Percentiles rank a stretch among this genome's conserved stretches.
Evolutionary conservation across 306 rosid species (phyloP).

Genomic region (Trichosanthes cucumerina): DNA sequence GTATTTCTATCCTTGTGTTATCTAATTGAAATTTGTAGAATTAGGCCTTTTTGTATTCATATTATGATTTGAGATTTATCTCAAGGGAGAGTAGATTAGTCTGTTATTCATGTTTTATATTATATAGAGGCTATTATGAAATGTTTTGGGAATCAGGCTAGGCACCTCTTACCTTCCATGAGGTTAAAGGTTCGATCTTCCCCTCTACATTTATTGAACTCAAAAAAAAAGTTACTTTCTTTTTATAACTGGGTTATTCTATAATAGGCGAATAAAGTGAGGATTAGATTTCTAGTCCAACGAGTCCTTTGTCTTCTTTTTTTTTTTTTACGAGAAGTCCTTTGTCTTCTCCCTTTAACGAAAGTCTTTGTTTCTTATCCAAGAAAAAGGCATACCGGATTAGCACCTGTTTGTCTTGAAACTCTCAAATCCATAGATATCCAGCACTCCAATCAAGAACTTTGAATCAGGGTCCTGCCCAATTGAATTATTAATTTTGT

Average conservation of each 20-base stretch:
- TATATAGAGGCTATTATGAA: neutral
- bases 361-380: conserved; percentile 21
- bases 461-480: conserved; percentile 94
- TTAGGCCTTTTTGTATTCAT: no score
- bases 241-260: neutral
- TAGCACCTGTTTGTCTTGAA: conserved; percentile 98
- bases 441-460: conserved; percentile 86
- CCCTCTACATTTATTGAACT: no score
- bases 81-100: neutral
- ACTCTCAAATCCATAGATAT: conserved; percentile 99
- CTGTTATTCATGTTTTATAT: neutral
- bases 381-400: conserved; percentile 34
- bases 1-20: neutral
- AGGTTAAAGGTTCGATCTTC: no score
- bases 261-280: neutral
- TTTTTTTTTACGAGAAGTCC: neutral
- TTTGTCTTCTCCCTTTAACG: neutral
- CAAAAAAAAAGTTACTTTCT: neutral
- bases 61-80: neutral
- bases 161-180: no score
- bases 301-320: neutral
- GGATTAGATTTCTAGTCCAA: neutral
- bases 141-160: no score
- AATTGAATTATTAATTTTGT: conserved; percentile 77
- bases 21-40: neutral